phyloP scores from a whole-genome alignment of 371 early-diverging fungal species.

The Umbelopsis sp. region DNA sequence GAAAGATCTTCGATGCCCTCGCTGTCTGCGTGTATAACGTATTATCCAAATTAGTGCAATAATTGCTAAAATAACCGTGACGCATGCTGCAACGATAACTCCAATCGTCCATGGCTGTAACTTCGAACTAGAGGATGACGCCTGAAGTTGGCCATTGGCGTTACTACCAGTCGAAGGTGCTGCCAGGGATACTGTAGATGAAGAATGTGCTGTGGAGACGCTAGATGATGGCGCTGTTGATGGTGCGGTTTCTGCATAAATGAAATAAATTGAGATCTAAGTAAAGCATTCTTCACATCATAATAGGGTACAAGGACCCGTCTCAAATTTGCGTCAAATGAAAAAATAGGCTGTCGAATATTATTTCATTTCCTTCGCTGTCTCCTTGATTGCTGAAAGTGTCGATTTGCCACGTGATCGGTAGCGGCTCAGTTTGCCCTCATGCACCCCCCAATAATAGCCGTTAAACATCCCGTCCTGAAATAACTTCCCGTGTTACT shows the following conservation, averaged over 20 bases:
- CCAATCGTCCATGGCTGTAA: conserved; percentile 45
- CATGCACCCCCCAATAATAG: not conserved
- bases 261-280: no score
- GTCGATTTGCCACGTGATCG: conserved; percentile 1
- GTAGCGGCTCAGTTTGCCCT: no score
- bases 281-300: no score
- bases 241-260: no score
- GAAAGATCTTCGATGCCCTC: not conserved
- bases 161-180: no score
- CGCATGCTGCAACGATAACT: conserved; percentile 40
- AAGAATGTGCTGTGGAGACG: not conserved
- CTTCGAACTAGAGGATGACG: not conserved
- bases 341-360: no score
- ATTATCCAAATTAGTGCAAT: conserved; percentile 32
- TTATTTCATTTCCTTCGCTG: not conserved
- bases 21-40: conserved; percentile 23
- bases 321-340: not conserved
- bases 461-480: no score
- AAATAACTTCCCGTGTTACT: conserved; percentile 22
- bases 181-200: no score
- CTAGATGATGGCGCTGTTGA: not conserved
- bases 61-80: conserved; percentile 32
- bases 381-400: not conserved
- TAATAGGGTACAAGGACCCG: not conserved
- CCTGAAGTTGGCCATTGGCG: not conserved